Evolutionary conservation across 2,329 filamentous ascomycete species (phyloP).

Genomic region (Colletotrichum cordylinicola): DNA sequence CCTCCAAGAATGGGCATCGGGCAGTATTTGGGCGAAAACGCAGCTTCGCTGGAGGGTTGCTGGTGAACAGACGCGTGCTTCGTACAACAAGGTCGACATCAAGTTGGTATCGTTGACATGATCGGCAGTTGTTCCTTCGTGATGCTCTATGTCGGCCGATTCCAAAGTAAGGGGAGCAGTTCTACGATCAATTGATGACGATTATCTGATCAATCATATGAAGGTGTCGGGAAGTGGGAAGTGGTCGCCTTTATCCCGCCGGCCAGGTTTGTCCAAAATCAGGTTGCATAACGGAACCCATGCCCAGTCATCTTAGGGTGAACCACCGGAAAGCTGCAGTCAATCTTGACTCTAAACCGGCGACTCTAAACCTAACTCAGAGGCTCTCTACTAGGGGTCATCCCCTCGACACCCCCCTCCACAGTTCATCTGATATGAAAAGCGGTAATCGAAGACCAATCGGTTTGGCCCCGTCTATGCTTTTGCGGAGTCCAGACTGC

Average conservation of each 20-base stretch:
- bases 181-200: neutral
- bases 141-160: neutral
- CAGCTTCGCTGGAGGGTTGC: rapidly evolving
- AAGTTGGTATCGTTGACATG: rapidly evolving
- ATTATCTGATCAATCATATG: neutral
- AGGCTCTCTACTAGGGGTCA: neutral
- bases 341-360: neutral
- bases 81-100: neutral
- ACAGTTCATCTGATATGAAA: neutral
- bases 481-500: neutral
- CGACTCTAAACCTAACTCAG: neutral
- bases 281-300: neutral
- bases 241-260: neutral
- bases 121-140: neutral
- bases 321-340: neutral
- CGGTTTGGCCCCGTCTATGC: neutral
- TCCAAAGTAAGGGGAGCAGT: rapidly evolving
- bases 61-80: rapidly evolving
- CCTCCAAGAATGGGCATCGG: neutral
- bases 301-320: neutral
- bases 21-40: neutral
- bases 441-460: neutral
- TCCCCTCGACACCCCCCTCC: neutral
- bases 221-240: neutral
- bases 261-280: neutral